Percentiles rank a stretch among this genome's conserved stretches.
Conservation (phyloP, 73 alveolate genomes). For the Paramecium tetraurelia region DNA sequence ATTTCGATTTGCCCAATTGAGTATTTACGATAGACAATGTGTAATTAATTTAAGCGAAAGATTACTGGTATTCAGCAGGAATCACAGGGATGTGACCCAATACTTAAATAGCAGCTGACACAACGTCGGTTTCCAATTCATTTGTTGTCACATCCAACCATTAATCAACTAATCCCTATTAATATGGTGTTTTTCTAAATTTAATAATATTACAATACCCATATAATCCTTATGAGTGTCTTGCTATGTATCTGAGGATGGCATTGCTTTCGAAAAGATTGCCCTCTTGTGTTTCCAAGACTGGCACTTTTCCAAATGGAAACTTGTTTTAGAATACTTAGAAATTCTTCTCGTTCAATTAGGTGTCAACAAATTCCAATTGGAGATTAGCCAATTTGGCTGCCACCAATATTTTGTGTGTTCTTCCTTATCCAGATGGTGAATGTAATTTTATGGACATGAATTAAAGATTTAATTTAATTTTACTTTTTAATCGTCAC, state of each 20-base stretch:
- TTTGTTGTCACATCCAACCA: conserved; percentile 70
- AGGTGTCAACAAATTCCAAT: neutral
- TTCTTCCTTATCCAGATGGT: neutral
- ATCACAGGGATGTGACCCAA: conserved; percentile 77
- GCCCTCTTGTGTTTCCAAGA: neutral
- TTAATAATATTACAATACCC: neutral
- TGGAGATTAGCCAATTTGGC: neutral
- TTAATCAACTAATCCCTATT: conserved; percentile 70
- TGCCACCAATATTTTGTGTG: neutral
- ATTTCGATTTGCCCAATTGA: conserved; percentile 71
- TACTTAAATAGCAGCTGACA: conserved; percentile 66
- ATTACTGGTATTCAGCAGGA: conserved; percentile 58
- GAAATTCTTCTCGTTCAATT: neutral
- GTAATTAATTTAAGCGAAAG: conserved; percentile 60
- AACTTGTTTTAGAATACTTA: neutral
- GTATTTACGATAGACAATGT: conserved; percentile 67
- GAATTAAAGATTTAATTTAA: neutral
- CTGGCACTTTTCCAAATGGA: conserved; percentile 12
- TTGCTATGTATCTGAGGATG: neutral
- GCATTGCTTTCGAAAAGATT: conserved; percentile 12
- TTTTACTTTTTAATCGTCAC: neutral
- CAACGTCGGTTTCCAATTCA: conserved; percentile 68
- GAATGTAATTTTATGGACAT: conserved; percentile 6
- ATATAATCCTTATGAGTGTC: conserved; percentile 14
- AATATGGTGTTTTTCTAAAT: conserved; percentile 46